A percentile compares a stretch with the other conserved stretches of the same genome.
Conservation (phyloP, 768 basidiomycete genomes). For the Naematelia aurantialba region DNA sequence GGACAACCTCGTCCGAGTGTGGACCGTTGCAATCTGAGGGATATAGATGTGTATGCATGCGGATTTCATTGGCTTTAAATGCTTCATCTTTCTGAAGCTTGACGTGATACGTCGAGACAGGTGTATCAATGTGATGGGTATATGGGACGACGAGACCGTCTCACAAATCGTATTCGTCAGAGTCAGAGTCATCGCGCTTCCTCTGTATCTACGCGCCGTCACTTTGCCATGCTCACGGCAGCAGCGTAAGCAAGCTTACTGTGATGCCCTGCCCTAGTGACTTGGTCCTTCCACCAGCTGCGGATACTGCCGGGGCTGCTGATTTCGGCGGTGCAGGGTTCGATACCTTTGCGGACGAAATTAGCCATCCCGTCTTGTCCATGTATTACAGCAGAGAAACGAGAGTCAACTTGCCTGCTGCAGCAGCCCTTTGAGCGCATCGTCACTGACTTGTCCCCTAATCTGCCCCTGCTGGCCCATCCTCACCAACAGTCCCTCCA, state of each 20-base stretch:
- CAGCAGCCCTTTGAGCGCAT: constrained; percentile 44
- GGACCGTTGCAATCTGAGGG: constrained; percentile 46
- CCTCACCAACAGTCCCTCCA: constrained; percentile 43
- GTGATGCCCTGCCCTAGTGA: constrained; percentile 43
- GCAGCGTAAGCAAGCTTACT: constrained; percentile 17
- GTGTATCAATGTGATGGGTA: constrained; percentile 12
- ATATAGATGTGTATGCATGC: constrained; percentile 16
- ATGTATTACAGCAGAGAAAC: too few species aligned
- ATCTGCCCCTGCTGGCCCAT: constrained; percentile 48
- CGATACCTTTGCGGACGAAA: constrained; percentile 26
- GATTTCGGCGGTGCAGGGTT: constrained; percentile 21
- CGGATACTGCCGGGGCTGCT: constrained; percentile 15
- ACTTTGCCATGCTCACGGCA: neutral
- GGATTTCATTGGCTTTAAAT: constrained; percentile 5
- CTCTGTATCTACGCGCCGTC: constrained; percentile 44
- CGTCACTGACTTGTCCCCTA: constrained; percentile 45
- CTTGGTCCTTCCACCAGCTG: constrained; percentile 26
- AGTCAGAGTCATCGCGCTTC: constrained; percentile 48
- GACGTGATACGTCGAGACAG: neutral
- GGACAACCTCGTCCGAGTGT: constrained; percentile 70
- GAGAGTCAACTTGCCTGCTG: constrained; percentile 49
- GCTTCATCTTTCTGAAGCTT: neutral
- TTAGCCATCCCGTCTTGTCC: too few species aligned
- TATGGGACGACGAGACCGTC: neutral
- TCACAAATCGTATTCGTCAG: constrained; percentile 50